Conservation (phyloP, 2,329 filamentous ascomycete genomes). For the Xylogone sp. region DNA sequence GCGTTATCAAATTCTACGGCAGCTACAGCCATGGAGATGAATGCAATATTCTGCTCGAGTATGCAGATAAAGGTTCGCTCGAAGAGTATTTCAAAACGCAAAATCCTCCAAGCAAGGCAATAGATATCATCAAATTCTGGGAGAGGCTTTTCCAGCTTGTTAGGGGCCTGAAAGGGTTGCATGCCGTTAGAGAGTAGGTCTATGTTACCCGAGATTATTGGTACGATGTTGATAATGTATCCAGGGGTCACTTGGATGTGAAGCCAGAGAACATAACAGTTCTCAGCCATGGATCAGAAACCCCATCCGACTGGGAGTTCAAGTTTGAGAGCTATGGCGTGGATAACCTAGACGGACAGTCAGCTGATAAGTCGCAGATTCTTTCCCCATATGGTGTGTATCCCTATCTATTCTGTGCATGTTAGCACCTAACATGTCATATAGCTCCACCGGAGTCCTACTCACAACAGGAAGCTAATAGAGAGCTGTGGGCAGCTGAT, state of each 20-base stretch:
- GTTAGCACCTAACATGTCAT: not conserved
- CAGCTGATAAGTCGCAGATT: not conserved
- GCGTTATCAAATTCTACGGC: conserved; percentile 25
- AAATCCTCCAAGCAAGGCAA: conserved; percentile 17
- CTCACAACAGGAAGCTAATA: not conserved
- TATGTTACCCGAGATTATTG: not conserved
- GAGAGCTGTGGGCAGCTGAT: conserved; percentile 15
- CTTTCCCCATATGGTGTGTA: not conserved
- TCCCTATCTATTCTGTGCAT: not conserved
- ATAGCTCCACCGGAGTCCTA: not conserved
- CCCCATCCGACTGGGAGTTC: conserved; percentile 21
- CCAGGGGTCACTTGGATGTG: conserved; percentile 29
- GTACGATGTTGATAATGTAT: not conserved
- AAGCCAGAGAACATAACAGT: conserved; percentile 29
- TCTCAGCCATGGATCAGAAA: conserved; percentile 14
- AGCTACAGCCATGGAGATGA: conserved; percentile 21
- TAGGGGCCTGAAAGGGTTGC: conserved; percentile 22
- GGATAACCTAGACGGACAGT: not conserved
- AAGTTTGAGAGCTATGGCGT: conserved; percentile 22
- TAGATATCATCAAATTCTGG: conserved; percentile 30
- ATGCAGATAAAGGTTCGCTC: conserved; percentile 29
- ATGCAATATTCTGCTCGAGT: conserved; percentile 32
- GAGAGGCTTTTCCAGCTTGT: conserved; percentile 23
- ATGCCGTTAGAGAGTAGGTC: conserved; percentile 6
- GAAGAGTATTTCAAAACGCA: conserved; percentile 26